phyloP scores from a whole-genome alignment of 495 filamentous ascomycete species.

The Hypoxylon lienhwacheense region DNA sequence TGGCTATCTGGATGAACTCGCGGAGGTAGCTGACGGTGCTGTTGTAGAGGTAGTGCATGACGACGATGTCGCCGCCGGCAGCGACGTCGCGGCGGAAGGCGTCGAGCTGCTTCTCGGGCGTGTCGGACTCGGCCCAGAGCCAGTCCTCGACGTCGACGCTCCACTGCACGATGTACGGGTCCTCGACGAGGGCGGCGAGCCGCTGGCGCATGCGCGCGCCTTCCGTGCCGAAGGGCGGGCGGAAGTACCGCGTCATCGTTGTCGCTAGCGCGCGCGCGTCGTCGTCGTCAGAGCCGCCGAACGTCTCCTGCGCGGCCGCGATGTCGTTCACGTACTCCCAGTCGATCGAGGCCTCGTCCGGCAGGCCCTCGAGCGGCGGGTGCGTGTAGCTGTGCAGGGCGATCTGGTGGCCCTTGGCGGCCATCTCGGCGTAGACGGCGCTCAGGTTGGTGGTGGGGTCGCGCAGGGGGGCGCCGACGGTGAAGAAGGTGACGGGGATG shows the following conservation, averaged over 20 bases:
- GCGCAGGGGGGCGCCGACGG: conserved; percentile 66
- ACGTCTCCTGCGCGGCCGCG: conserved; percentile 54
- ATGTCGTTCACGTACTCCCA: conserved; percentile 69
- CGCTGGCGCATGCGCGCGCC: conserved; percentile 70
- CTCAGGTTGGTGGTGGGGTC: conserved; percentile 63
- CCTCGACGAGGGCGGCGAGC: conserved; percentile 53
- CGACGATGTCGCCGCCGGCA: conserved; percentile 70
- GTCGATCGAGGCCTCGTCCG: conserved; percentile 62
- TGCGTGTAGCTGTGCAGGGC: conserved; percentile 75
- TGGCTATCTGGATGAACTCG: conserved; percentile 70
- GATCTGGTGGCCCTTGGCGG: conserved; percentile 68
- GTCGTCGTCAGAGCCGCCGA: too few relatives aligned
- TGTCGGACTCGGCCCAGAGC: conserved; percentile 65
- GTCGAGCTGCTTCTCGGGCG: conserved; percentile 73
- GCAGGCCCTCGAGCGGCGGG: conserved; percentile 70
- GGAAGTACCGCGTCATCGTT: conserved; percentile 62
- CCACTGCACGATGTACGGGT: conserved; percentile 67
- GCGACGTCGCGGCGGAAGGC: conserved; percentile 70
- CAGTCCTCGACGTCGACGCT: conserved; percentile 79
- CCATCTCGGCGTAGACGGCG: conserved; percentile 67
- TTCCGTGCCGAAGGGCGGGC: conserved; percentile 75
- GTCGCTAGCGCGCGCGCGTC: too few relatives aligned
- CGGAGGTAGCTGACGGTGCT: conserved; percentile 67
- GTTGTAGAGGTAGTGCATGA: conserved; percentile 75
- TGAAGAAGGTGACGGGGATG: conserved; percentile 78